Conservation (phyloP, 179 eudicot species). For the Spergularia azorica region DNA sequence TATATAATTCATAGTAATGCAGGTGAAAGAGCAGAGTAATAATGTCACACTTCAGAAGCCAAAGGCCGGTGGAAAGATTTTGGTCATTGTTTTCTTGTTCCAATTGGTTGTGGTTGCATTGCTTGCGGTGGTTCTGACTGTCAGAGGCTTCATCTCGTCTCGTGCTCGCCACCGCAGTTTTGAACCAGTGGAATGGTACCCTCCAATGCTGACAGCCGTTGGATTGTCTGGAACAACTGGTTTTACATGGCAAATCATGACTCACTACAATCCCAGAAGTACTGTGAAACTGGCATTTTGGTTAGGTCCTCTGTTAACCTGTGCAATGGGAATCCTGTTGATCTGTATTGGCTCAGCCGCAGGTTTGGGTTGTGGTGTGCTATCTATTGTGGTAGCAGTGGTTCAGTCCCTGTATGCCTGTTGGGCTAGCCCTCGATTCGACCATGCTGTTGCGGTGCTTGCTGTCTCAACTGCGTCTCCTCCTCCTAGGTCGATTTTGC, state of each 20-base stretch:
- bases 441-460: constrained; percentile 38
- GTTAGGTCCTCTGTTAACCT: constrained; percentile 56
- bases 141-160: constrained; percentile 33
- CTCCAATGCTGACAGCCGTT: constrained; percentile 36
- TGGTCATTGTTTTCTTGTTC: constrained; percentile 30
- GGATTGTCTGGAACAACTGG: constrained; percentile 36
- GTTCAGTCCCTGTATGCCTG: constrained; percentile 55
- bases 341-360: constrained; percentile 39
- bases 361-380: constrained; percentile 44
- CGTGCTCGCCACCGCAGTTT: constrained; percentile 20
- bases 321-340: constrained; percentile 50
- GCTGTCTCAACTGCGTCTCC: constrained; percentile 31
- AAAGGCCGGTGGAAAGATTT: constrained; percentile 18
- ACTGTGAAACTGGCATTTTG: constrained; percentile 50
- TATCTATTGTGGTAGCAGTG: constrained; percentile 41
- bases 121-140: constrained; percentile 27
- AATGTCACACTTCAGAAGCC: constrained; percentile 18
- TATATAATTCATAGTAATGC: constrained; percentile 29
- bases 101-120: constrained; percentile 26
- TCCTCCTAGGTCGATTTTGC: constrained; percentile 28
- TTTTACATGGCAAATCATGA: constrained; percentile 40
- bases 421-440: constrained; percentile 54
- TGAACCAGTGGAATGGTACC: constrained; percentile 32
- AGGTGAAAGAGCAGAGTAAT: constrained; percentile 28
- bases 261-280: constrained; percentile 29